Base-by-base conservation (phyloP, 768 basidiomycete species). In the Suillus sp. region DNA sequence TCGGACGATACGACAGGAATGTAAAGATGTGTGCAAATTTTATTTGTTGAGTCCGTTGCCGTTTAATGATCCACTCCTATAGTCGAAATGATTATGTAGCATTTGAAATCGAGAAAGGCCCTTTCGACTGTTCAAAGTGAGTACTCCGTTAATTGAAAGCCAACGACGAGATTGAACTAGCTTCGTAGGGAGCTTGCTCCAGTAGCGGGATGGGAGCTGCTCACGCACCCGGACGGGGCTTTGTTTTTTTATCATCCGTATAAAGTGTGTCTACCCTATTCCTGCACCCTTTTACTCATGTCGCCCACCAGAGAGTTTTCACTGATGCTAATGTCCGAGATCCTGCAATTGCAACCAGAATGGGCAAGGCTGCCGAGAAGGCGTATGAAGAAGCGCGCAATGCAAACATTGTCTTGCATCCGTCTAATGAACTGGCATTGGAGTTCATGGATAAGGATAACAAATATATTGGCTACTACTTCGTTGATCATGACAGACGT, bases 91-190 rank as follows among this genome's bases (percentile, higher is more conserved):
- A 13, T 3, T 9, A 32, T 25, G 5, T 9, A 30, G 11, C 13
- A 0, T 54, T 54, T 13, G 2, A 34, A 0, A 6, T 54, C 9
- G 32, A 54, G 51, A 53, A 34, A 53, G 51, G 51, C 1, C 20
- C 51, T 53, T 53, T 53, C 4, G 32, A 34, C 20, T 53, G 51
- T 53, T 53, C 32, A 34, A 32, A 53, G 51, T 53, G n/a, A 53
- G 51, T 10, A 32, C 3, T 3, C 18, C n/a, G 20, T 10, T 53
- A 20, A 34, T 38, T 40, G 4, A 53, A 9, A 20, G 51, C 6
- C 18, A 51, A 2, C 8, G 8, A 34, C 20, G 32, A 53, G 20
- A 25, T 8, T 53, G 10, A 53, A 32, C n/a, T 11, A 8, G 20
- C 4, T 10, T 34, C 18, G 4, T 8, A 53, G 51, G 18, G 32